A percentile compares a stretch with the other conserved stretches of the same genome.
phyloP scores from a whole-genome alignment of 331 rosid species.

The Cydonia oblonga region DNA sequence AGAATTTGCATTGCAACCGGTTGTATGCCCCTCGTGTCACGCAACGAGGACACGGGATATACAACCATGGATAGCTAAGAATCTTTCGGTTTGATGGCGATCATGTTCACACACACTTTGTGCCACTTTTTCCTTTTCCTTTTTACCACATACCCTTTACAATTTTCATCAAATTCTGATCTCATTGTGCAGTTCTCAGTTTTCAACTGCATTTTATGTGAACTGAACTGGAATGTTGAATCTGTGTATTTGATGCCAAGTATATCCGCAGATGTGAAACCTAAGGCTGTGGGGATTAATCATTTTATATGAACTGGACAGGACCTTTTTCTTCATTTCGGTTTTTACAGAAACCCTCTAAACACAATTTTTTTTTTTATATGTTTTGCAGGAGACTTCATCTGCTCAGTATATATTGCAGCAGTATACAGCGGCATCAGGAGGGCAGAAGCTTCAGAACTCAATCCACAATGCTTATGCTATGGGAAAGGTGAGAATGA shows the following conservation, averaged over 20 bases:
- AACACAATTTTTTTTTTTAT: not conserved
- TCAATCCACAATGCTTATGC: constrained; percentile 80
- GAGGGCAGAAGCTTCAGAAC: constrained; percentile 82
- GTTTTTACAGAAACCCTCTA: not conserved
- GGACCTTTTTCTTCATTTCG: not conserved
- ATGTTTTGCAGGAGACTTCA: constrained; percentile 61
- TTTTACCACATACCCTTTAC: too few relatives aligned
- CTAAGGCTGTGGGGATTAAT: not conserved
- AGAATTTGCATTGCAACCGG: not conserved
- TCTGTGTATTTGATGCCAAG: not conserved
- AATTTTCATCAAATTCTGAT: not conserved
- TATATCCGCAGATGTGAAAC: not conserved
- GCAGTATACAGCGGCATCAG: constrained; percentile 86
- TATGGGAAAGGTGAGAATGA: constrained; percentile 91
- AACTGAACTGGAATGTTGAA: not conserved
- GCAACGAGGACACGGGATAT: not conserved
- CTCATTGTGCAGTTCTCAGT: not conserved
- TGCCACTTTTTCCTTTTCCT: too few relatives aligned
- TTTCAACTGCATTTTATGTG: not conserved
- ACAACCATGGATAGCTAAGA: not conserved
- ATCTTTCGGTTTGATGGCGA: not conserved
- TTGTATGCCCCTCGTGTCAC: not conserved
- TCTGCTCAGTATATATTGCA: constrained; percentile 92
- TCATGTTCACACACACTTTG: not conserved
- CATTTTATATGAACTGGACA: not conserved